Base-by-base conservation (phyloP, 345 rosid genomes). In the Raphanus raphanistrum region DNA sequence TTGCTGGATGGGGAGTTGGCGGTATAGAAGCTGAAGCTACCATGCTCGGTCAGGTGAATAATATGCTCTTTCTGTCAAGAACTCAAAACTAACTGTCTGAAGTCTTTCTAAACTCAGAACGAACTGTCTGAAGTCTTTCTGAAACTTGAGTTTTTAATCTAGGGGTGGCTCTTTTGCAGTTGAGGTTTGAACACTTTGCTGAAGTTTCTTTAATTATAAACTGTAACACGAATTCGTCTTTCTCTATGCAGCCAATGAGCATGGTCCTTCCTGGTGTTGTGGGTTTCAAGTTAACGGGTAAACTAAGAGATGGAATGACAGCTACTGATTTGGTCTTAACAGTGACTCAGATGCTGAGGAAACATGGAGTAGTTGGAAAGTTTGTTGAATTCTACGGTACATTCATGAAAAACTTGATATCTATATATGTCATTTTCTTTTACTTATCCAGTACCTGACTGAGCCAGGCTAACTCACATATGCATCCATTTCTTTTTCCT, bases 1-100 rank as follows among this genome's bases (percentile, higher is more conserved):
- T 95, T 79, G 97, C 99, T 84, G 99, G 99, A 68, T 95, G 98
- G 99, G 99, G 99, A 74, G 99, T 95, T 77, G 99, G 99, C 57
- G 99, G 98, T 68, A 95, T 95, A 68, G 99, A 95, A 89, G 98
- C 98, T 21, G 98, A 95, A 84, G 97, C 99, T 48, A 84, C 96
- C 73, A 95, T 95, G 98, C 98, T 95, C 80, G 99, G 99, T 73
- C 99, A 95, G 97, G 98, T 92, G 85, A 45, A 35, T 71, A 61
- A 33, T 8, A 71, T 59, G 9, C 57, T 71, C 57, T 36, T 25
- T 71, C 16, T 9, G 21, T 25, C 52, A 4, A 54, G 7, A 54
- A 54, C 17, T 32, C 17, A 69, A 10, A 70, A 17, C 73, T 3
- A 55, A 6, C 8, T 55, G 64, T 13, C 73, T 33, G 21, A 52